Evolutionary conservation across 2,329 filamentous ascomycete genomes (phyloP).

Genomic region (Cercospora citrullina): DNA sequence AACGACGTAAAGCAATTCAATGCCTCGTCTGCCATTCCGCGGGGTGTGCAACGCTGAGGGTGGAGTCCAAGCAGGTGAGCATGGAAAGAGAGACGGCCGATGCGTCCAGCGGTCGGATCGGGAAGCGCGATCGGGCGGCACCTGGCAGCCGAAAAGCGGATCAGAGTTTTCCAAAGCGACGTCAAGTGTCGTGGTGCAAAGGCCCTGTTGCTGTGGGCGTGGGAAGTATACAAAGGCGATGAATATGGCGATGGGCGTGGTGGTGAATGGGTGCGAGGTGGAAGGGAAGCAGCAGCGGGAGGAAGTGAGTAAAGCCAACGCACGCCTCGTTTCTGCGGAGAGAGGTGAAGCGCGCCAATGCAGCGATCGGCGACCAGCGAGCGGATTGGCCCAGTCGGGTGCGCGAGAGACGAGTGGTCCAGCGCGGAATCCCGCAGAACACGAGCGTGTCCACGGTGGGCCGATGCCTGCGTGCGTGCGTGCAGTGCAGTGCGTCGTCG

Average conservation of each 20-base stretch:
- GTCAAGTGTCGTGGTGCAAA: neutral
- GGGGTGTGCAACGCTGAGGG: neutral
- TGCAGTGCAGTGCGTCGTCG: neutral
- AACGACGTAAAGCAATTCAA: constrained; percentile 34
- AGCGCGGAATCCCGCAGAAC: neutral
- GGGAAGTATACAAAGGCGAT: constrained; percentile 5
- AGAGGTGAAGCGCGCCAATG: constrained; percentile 18
- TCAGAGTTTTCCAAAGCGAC: neutral
- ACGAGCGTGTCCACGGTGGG: neutral
- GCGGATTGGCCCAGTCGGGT: constrained; percentile 14
- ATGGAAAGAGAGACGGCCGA: neutral
- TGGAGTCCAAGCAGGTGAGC: neutral
- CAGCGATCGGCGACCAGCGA: constrained; percentile 17
- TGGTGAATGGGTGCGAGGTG: constrained; percentile 2
- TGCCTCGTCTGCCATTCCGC: constrained; percentile 37
- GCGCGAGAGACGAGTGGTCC: constrained; percentile 7
- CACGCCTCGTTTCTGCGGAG: constrained; percentile 24
- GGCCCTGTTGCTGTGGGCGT: neutral
- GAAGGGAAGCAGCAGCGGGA: constrained; percentile 5
- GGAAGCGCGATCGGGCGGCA: constrained; percentile 4
- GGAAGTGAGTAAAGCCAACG: constrained; percentile 19
- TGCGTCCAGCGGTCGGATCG: neutral
- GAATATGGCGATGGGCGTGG: constrained; percentile 1
- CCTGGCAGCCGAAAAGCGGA: constrained; percentile 9
- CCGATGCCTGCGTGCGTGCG: too few relatives aligned